Base-by-base conservation (phyloP, 805 yeast genomes). In the Naumovozyma castellii region DNA sequence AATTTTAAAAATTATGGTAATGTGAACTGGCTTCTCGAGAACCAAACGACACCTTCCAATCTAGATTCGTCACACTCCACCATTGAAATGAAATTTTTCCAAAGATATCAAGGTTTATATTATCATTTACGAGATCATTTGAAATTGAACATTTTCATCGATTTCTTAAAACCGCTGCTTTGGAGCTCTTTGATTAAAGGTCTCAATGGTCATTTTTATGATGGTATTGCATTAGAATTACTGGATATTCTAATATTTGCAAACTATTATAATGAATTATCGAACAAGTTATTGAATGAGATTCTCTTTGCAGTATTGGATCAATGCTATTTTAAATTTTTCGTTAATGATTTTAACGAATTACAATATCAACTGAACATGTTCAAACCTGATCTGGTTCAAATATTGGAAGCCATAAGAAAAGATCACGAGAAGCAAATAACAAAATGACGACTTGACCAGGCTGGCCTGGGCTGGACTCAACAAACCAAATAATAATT, bases 241-340 rank as follows among this genome's bases (percentile, higher is more conserved):
- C 30, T 48, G 6, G 52, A 48, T 22, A 35, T 47, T n/a, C 22
- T 48, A 5, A 44, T 48, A 12, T 28, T 48, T 14, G 37, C 49
- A 14, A 35, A 34, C 18, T 45, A 42, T 32, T 39, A 40, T 34
- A 29, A 29, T n/a, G 15, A 29, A 13, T 29, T 29, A 13, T 6
- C 14, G 41, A 39, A 14, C 22, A 30, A 41, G 5, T n/a, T 47
- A 30, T 34, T 38, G 33, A 46, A 40, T 27, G 46, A 43, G 25
- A 41, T 41, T 25, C 37, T 42, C 10, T 34, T 41, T 16, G 19
- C 35, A 18, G 39, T 42, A 15, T 40, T 44, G 30, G 38, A 37
- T 27, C 47, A 45, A 29, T 38, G 44, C n/a, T 38, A 47, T 18
- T 37, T 32, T 40, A 47, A 43, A 31, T 47, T 45, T 37, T 47